Percentiles rank a stretch among this genome's conserved stretches.
Conservation (phyloP, 2,329 filamentous ascomycete genomes). For the Leptographium lundbergii region DNA sequence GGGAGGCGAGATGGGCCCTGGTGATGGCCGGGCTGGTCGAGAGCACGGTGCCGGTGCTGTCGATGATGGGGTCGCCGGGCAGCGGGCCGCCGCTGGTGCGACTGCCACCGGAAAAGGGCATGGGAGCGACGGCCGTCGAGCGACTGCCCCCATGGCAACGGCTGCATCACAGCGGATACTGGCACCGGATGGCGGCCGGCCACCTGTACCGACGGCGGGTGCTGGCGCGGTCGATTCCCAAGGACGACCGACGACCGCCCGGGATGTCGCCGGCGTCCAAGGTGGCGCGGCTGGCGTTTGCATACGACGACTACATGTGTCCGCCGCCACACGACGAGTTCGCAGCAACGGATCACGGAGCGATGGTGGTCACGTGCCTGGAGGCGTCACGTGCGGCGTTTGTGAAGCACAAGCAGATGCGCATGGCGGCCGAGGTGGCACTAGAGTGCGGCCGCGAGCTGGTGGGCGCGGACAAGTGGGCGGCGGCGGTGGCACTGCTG, state of each 20-base stretch:
- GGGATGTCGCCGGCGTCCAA: slow-evolving; percentile 32
- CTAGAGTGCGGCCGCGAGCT: slow-evolving; percentile 46
- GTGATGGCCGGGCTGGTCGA: slow-evolving; percentile 51
- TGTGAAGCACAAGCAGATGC: slow-evolving; percentile 36
- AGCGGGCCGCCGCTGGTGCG: slow-evolving; percentile 18
- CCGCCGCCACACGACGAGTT: slow-evolving; percentile 49
- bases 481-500: slow-evolving; percentile 39
- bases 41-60: slow-evolving; percentile 23
- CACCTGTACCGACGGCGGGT: slow-evolving; percentile 40
- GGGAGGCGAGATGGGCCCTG: slow-evolving; percentile 64
- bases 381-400: slow-evolving; percentile 41
- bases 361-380: slow-evolving; percentile 40
- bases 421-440: slow-evolving; percentile 41
- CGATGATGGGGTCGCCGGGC: slow-evolving; percentile 25
- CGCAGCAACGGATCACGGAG: slow-evolving; percentile 43
- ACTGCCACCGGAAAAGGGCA: slow-evolving; percentile 38
- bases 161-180: slow-evolving; percentile 55
- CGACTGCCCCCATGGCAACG: slow-evolving; percentile 49
- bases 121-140: slow-evolving; percentile 34
- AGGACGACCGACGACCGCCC: slow-evolving; percentile 43
- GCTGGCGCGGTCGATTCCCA: slow-evolving; percentile 43
- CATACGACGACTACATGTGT: slow-evolving; percentile 55
- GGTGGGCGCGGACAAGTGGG: slow-evolving; percentile 36
- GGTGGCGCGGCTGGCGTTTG: slow-evolving; percentile 37
- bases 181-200: slow-evolving; percentile 49